Evolutionary conservation across 2,329 filamentous ascomycete species (phyloP).

Genomic region (Rosellinia necatrix): DNA sequence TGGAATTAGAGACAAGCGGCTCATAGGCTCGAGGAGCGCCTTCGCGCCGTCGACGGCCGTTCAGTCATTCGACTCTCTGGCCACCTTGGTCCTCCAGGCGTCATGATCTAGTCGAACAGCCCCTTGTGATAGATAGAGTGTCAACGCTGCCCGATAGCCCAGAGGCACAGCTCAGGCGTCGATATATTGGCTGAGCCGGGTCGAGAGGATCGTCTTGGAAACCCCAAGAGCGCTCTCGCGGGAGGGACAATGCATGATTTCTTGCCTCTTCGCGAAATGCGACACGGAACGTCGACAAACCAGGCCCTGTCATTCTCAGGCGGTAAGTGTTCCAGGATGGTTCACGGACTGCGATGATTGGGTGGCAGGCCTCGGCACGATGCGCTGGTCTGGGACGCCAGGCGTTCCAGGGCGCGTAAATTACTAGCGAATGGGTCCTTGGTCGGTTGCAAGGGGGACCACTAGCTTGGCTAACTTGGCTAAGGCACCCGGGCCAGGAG

Average conservation of each 20-base stretch:
- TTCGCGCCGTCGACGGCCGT: constrained; percentile 7
- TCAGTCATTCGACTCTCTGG: constrained; percentile 19
- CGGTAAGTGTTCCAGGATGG: constrained; percentile 48
- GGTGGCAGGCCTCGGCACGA: constrained; percentile 37
- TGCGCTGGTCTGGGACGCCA: constrained; percentile 41
- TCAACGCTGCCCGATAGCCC: constrained; percentile 11
- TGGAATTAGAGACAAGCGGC: background rate
- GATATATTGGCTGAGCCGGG: background rate
- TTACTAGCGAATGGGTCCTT: constrained; percentile 27
- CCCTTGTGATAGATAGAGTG: constrained; percentile 13
- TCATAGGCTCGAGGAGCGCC: constrained; percentile 1
- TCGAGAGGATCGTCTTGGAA: constrained; percentile 2
- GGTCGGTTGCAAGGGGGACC: background rate
- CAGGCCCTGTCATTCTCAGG: constrained; percentile 45
- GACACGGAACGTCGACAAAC: constrained; percentile 43
- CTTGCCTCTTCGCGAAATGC: constrained; percentile 31
- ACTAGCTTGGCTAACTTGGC: background rate
- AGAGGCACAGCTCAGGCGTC: background rate
- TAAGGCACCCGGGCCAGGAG: too few species aligned
- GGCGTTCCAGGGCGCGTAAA: constrained; percentile 50
- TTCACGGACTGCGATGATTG: constrained; percentile 44
- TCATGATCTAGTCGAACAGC: constrained; percentile 10
- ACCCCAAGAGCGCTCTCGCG: background rate
- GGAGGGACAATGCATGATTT: constrained; percentile 17
- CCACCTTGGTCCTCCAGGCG: constrained; percentile 9